phyloP scores from a whole-genome alignment of 192 early-diverging fungal species.

The Coemansia sp. region DNA sequence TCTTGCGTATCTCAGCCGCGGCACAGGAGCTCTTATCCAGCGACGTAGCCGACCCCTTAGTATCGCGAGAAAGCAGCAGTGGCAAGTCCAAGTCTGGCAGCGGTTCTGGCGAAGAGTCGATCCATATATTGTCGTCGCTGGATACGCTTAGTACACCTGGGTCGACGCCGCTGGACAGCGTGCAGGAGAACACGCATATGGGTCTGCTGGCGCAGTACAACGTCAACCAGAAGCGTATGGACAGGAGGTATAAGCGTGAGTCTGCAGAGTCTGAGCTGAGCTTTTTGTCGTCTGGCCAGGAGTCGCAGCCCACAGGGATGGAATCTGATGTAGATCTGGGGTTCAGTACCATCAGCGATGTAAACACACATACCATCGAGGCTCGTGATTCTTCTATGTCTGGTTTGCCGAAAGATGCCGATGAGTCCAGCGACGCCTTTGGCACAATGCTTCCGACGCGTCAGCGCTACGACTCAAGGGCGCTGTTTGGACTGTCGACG shows the following conservation, averaged over 20 bases:
- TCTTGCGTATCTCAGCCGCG: not conserved
- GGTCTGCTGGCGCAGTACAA: slow-evolving; percentile 49
- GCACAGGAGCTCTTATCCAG: slow-evolving; percentile 1
- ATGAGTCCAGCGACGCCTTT: slow-evolving; percentile 7
- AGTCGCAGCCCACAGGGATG: slow-evolving; percentile 3
- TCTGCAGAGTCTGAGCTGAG: slow-evolving; percentile 21
- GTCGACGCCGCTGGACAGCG: slow-evolving; percentile 40
- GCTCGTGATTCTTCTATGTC: not conserved
- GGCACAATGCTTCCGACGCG: slow-evolving; percentile 36
- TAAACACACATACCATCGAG: not conserved
- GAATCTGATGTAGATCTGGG: slow-evolving; percentile 24
- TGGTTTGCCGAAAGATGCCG: not conserved
- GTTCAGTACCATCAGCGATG: slow-evolving; percentile 25
- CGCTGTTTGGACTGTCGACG: slow-evolving; percentile 39
- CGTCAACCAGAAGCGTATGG: slow-evolving; percentile 26
- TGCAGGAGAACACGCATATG: slow-evolving; percentile 35
- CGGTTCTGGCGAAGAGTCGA: slow-evolving; percentile 39
- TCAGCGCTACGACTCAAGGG: slow-evolving; percentile 28
- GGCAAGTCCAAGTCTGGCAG: slow-evolving; percentile 28
- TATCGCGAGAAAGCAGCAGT: slow-evolving; percentile 25
- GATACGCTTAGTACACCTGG: slow-evolving; percentile 43
- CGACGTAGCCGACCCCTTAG: slow-evolving; percentile 3
- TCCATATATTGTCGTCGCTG: slow-evolving; percentile 43
- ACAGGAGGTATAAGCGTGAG: slow-evolving; percentile 18
- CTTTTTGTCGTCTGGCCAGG: slow-evolving; percentile 18